These are phyloP conservation scores for Melastoma malabathricum DNA, from an alignment of 345 rosid genomes.

Conservation along the genomic window DNA sequence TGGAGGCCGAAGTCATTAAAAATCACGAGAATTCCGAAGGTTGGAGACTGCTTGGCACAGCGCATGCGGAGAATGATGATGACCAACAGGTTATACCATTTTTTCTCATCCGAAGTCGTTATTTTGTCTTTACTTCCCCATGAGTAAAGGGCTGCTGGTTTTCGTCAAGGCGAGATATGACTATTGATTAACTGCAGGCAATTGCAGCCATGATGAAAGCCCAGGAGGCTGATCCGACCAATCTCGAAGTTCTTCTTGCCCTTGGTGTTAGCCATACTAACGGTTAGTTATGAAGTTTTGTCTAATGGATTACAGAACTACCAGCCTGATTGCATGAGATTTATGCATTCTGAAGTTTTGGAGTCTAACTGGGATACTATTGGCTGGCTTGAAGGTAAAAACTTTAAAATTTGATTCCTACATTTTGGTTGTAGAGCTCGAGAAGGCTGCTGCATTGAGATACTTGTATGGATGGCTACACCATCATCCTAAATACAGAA, in stretches of 20 bases:
- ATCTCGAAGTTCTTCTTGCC: constrained; percentile 96
- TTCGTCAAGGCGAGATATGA: too few species aligned
- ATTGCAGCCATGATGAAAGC: constrained; percentile 99
- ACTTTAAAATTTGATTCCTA: not conserved
- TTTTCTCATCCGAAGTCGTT: not conserved
- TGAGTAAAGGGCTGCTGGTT: too few species aligned
- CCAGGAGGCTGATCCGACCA: constrained; percentile 85
- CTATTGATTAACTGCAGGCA: constrained; percentile 38
- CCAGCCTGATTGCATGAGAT: too few species aligned
- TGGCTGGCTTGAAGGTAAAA: too few species aligned
- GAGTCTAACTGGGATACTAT: too few species aligned
- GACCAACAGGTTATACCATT: constrained; percentile 76
- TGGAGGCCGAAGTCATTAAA: constrained; percentile 98
- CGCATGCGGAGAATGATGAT: constrained; percentile 98
- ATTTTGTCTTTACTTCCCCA: too few species aligned
- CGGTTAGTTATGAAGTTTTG: constrained; percentile 41
- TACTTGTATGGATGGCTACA: constrained; percentile 85
- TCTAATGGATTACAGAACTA: too few species aligned
- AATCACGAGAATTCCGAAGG: constrained; percentile 95
- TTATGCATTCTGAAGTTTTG: too few species aligned
- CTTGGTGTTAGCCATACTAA: constrained; percentile 99
- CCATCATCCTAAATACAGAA: constrained; percentile 74
- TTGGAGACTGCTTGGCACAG: constrained; percentile 97
- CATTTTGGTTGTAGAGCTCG: constrained; percentile 50
- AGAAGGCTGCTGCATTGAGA: constrained; percentile 87